Conservation (phyloP, 2,329 filamentous ascomycete species). For the Phyllosticta ampelicida region DNA sequence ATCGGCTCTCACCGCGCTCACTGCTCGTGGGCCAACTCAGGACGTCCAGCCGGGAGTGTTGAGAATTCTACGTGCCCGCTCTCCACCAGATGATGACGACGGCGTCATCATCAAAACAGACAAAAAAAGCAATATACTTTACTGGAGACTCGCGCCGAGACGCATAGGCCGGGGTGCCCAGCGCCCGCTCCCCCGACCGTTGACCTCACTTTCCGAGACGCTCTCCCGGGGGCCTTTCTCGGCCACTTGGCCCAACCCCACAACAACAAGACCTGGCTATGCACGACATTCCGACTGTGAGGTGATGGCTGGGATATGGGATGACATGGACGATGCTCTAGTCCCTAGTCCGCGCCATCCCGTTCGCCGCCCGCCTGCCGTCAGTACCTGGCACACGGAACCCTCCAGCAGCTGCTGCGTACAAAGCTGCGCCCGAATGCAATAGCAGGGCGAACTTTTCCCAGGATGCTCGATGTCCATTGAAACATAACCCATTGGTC, state of each 20-base stretch:
- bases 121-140: not conserved
- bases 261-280: not conserved
- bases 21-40: not conserved
- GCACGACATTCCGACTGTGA: not conserved
- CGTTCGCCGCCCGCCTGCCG: not conserved
- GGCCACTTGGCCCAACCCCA: not conserved
- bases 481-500: not conserved
- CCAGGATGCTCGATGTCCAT: not conserved
- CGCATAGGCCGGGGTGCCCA: not conserved
- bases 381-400: not conserved
- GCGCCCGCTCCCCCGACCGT: not conserved
- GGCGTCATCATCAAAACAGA: not conserved
- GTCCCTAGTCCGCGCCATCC: not conserved
- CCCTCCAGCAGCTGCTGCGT: not conserved
- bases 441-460: not conserved
- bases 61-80: not conserved
- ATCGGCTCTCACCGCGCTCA: not conserved
- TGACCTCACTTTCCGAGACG: not conserved
- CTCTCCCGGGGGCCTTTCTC: not conserved
- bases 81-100: not conserved
- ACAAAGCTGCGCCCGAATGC: not conserved
- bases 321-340: not conserved
- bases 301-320: not conserved
- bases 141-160: not conserved
- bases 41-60: not conserved